Conservation (phyloP, 1,139 yeast species). For the Candida labiduridarum region DNA sequence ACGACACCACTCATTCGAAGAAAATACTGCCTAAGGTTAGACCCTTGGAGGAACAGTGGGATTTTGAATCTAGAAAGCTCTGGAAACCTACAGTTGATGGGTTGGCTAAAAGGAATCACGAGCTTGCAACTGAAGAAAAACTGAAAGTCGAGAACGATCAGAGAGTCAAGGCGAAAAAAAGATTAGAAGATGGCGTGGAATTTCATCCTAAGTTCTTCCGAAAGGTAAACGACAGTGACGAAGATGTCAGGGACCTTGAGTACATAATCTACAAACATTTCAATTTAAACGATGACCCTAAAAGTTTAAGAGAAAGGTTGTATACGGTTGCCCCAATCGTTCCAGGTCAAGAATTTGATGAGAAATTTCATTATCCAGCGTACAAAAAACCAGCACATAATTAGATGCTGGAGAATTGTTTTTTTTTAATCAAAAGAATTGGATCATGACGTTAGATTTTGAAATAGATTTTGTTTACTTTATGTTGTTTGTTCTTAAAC, state of each 20-base stretch:
- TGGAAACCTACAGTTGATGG: conserved; percentile 87
- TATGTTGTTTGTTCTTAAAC: background rate
- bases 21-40: conserved; percentile 70
- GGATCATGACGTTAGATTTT: background rate
- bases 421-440: background rate
- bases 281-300: conserved; percentile 43
- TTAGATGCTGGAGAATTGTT: background rate
- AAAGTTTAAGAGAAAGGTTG: conserved; percentile 54
- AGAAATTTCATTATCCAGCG: conserved; percentile 71
- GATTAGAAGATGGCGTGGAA: conserved; percentile 76
- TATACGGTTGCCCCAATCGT: conserved; percentile 70
- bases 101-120: conserved; percentile 73
- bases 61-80: conserved; percentile 74
- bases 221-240: conserved; percentile 24
- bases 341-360: conserved; percentile 73
- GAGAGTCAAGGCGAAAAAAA: conserved; percentile 68
- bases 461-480: background rate
- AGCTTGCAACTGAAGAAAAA: conserved; percentile 84
- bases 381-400: conserved; percentile 41
- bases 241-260: conserved; percentile 48
- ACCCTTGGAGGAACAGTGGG: conserved; percentile 77
- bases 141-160: conserved; percentile 83
- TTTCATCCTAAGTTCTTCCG: conserved; percentile 81
- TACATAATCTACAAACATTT: conserved; percentile 63
- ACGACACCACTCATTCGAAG: conserved; percentile 60